phyloP scores from a whole-genome alignment of 306 rosid genomes.

The Prunus campanulata region DNA sequence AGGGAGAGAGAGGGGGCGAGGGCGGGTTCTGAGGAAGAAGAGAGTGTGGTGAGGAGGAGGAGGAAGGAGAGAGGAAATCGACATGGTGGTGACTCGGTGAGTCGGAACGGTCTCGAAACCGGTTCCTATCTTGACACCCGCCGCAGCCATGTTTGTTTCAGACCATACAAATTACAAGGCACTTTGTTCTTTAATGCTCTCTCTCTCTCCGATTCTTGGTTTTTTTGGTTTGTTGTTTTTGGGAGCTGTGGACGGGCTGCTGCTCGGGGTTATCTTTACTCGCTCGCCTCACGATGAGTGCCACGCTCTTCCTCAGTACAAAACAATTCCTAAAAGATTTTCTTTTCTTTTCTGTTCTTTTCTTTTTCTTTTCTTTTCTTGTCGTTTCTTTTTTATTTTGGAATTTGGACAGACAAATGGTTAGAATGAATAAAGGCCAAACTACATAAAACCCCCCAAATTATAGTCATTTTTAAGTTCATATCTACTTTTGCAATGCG shows the following conservation, averaged over 20 bases:
- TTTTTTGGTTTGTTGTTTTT: background rate
- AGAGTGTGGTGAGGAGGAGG: conserved; percentile 38
- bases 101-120: conserved; percentile 41
- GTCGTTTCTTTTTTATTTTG: too few species aligned
- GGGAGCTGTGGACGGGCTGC: conserved; percentile 11
- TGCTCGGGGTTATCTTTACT: conserved; percentile 4
- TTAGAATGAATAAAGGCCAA: too few species aligned
- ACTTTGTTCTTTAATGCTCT: background rate
- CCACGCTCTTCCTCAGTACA: background rate
- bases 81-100: conserved; percentile 52
- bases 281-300: background rate
- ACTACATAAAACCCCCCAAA: too few species aligned
- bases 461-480: too few species aligned
- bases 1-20: conserved; percentile 24
- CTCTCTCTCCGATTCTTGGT: background rate
- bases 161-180: conserved; percentile 60
- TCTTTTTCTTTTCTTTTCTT: too few species aligned
- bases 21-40: conserved; percentile 38
- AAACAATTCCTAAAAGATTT: background rate
- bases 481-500: too few species aligned
- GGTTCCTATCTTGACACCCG: conserved; percentile 56
- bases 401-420: too few species aligned
- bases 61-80: conserved; percentile 10
- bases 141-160: conserved; percentile 42
- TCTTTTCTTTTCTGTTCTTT: too few species aligned